Evolutionary conservation across 768 basidiomycete species (phyloP).

Genomic region (Mrakia blollopis): DNA sequence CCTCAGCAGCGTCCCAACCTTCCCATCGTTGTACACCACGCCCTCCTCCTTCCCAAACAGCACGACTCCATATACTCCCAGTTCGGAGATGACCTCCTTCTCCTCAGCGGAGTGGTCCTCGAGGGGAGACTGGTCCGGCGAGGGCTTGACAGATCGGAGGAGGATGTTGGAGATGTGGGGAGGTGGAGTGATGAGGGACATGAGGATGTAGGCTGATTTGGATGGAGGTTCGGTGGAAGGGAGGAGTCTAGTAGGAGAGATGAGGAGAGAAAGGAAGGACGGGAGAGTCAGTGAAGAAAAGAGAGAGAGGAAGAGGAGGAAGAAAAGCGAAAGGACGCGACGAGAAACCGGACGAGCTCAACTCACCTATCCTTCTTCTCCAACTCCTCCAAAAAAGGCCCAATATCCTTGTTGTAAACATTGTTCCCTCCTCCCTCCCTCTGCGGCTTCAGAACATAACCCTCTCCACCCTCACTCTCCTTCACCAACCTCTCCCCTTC

Average conservation of each 20-base stretch:
- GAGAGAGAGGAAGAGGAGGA: background rate
- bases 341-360: background rate
- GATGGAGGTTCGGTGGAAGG: conserved; percentile 20
- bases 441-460: conserved; percentile 89
- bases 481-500: conserved; percentile 38
- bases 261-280: too few species aligned
- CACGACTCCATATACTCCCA: conserved; percentile 87
- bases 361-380: conserved; percentile 42
- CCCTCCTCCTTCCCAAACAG: conserved; percentile 58
- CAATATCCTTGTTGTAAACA: conserved; percentile 78
- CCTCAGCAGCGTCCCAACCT: conserved; percentile 36
- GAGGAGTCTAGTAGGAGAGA: conserved; percentile 1
- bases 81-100: conserved; percentile 75
- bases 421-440: conserved; percentile 99
- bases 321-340: background rate
- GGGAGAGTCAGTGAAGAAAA: background rate
- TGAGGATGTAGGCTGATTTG: conserved; percentile 76
- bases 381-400: conserved; percentile 63
- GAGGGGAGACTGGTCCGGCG: background rate
- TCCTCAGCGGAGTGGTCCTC: conserved; percentile 37
- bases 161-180: conserved; percentile 64
- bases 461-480: conserved; percentile 43
- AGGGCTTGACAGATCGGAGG: conserved; percentile 44
- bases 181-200: conserved; percentile 85
- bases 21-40: conserved; percentile 38